Percentiles rank a stretch among this genome's conserved stretches.
Conservation (phyloP, 2,329 filamentous ascomycete species). For the Leptographium lundbergii region DNA sequence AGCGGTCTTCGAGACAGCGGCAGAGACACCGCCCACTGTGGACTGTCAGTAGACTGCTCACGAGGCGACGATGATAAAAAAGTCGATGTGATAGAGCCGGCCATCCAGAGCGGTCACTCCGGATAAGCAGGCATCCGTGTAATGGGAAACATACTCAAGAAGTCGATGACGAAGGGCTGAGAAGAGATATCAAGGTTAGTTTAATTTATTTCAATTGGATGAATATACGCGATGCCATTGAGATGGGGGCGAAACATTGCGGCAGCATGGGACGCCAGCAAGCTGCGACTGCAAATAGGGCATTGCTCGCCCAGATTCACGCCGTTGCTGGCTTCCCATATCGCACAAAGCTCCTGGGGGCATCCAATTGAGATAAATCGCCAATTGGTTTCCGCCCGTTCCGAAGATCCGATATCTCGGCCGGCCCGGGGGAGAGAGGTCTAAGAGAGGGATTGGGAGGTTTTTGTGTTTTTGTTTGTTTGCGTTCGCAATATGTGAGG, state of each 20-base stretch:
- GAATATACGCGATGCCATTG: background rate
- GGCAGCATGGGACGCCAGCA: background rate
- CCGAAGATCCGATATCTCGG: background rate
- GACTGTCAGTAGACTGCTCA: slow-evolving; percentile 13
- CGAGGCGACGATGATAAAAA: no score
- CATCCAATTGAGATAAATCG: background rate
- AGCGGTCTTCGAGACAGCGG: slow-evolving; percentile 99
- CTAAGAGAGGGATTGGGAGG: background rate
- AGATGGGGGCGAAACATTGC: background rate
- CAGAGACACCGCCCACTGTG: slow-evolving; percentile 98
- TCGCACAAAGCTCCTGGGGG: background rate
- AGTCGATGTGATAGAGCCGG: background rate
- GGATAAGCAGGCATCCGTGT: background rate
- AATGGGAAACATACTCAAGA: slow-evolving; percentile 72
- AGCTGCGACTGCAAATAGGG: background rate
- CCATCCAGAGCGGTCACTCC: background rate
- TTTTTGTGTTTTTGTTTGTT: background rate
- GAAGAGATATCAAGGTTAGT: slow-evolving; percentile 3
- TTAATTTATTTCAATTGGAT: background rate
- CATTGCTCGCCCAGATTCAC: background rate
- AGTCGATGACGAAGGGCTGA: slow-evolving; percentile 92
- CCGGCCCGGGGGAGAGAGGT: background rate
- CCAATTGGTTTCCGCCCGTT: background rate
- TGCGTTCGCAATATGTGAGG: slow-evolving; percentile 11
- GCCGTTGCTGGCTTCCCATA: background rate